These are phyloP conservation scores for Triticum monococcum DNA, from an alignment of 176 grass and related monocot genomes.

Conservation along the genomic window DNA sequence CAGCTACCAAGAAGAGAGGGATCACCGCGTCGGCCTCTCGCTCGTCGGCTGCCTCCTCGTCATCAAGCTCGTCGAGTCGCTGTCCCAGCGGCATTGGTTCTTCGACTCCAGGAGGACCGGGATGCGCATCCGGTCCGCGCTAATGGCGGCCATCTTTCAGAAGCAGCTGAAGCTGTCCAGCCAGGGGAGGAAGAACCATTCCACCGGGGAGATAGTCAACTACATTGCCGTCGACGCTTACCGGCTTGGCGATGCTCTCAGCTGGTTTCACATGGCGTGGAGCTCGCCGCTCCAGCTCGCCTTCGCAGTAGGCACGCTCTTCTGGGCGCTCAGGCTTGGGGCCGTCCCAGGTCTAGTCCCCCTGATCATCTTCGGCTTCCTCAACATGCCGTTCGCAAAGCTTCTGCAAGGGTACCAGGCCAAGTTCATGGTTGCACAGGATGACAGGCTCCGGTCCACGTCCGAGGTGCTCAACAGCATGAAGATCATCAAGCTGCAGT, in stretches of 20 bases:
- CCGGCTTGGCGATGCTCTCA: constrained; percentile 74
- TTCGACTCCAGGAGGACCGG: constrained; percentile 70
- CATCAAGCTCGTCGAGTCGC: constrained; percentile 69
- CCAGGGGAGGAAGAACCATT: constrained; percentile 67
- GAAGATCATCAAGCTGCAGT: constrained; percentile 98
- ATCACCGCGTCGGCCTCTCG: constrained; percentile 28
- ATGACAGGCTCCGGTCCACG: constrained; percentile 68
- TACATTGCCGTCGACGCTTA: constrained; percentile 89
- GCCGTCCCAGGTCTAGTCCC: constrained; percentile 77
- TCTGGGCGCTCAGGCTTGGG: constrained; percentile 71
- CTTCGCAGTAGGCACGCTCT: constrained; percentile 56
- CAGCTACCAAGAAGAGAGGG: constrained; percentile 45
- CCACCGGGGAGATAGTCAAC: constrained; percentile 77
- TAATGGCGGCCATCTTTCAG: constrained; percentile 71
- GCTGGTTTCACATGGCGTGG: constrained; percentile 89
- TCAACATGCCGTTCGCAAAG: constrained; percentile 81
- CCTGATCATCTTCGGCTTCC: constrained; percentile 59
- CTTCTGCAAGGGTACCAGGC: constrained; percentile 67
- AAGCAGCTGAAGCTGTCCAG: constrained; percentile 84
- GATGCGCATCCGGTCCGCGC: constrained; percentile 75
- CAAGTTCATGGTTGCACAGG: constrained; percentile 87
- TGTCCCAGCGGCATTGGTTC: constrained; percentile 85
- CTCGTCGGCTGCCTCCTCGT: constrained; percentile 57
- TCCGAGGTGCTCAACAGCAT: constrained; percentile 87
- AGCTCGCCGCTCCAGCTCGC: constrained; percentile 64